Percentiles rank a stretch among this genome's conserved stretches.
These are phyloP conservation scores for Cruciata laevipes DNA, from an alignment of 257 asterid species.

Conservation along the genomic window DNA sequence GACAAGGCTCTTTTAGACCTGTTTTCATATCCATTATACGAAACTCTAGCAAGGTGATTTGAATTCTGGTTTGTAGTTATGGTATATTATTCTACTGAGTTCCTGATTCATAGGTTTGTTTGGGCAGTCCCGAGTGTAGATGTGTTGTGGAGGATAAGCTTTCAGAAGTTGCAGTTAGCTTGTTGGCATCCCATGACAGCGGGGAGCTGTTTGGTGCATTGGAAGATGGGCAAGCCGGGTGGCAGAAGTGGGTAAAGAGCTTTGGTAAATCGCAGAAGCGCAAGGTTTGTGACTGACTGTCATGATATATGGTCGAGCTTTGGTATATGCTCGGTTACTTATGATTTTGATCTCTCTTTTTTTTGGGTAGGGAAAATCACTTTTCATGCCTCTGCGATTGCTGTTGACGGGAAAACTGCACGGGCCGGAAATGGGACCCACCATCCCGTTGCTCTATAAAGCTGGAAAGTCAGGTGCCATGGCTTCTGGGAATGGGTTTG, in stretches of 20 bases:
- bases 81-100: not conserved
- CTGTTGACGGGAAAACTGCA: conserved; percentile 86
- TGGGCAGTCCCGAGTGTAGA: conserved; percentile 62
- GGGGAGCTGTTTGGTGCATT: conserved; percentile 68
- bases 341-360: not conserved
- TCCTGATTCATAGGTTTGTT: conserved; percentile 1
- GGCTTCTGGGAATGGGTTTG: conserved; percentile 45
- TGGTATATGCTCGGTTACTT: too few relatives aligned
- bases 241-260: conserved; percentile 87
- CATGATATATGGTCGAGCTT: too few relatives aligned
- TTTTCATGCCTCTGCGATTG: conserved; percentile 90
- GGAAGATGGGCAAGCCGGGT: conserved; percentile 72
- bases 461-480: conserved; percentile 55
- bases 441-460: conserved; percentile 52
- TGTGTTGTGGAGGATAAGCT: conserved; percentile 62
- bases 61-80: conserved; percentile 3
- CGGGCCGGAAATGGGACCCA: conserved; percentile 87
- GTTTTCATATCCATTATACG: conserved; percentile 67
- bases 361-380: conserved; percentile 69
- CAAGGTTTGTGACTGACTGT: conserved; percentile 51
- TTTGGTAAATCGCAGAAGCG: conserved; percentile 83
- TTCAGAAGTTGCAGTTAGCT: conserved; percentile 64
- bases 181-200: conserved; percentile 64
- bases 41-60: conserved; percentile 63
- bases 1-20: conserved; percentile 56